Evolutionary conservation across 2,329 filamentous ascomycete genomes (phyloP).

Genomic region (Gremmenia infestans): DNA sequence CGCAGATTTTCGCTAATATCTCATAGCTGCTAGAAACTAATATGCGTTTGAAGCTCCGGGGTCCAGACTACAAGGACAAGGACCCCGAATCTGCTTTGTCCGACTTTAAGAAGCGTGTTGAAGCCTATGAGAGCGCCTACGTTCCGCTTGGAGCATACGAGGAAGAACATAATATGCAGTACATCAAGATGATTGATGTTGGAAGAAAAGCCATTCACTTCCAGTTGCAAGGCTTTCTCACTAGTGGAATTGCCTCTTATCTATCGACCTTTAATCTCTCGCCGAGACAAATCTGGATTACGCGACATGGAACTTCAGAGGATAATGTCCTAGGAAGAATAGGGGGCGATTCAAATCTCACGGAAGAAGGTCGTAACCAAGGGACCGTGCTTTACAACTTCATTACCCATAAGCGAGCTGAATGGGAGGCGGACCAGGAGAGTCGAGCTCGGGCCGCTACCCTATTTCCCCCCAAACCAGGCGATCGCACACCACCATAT

Average conservation of each 20-base stretch:
- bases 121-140: slow-evolving; percentile 91
- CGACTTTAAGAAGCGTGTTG: slow-evolving; percentile 90
- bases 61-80: slow-evolving; percentile 92
- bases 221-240: slow-evolving; percentile 85
- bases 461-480: slow-evolving; percentile 81
- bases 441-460: slow-evolving; percentile 63
- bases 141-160: slow-evolving; percentile 86
- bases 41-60: slow-evolving; percentile 93
- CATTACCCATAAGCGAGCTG: slow-evolving; percentile 71
- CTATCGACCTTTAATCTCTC: slow-evolving; percentile 95
- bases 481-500: slow-evolving; percentile 91
- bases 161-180: slow-evolving; percentile 85
- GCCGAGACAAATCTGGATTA: slow-evolving; percentile 96
- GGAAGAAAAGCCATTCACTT: slow-evolving; percentile 90
- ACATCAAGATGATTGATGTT: slow-evolving; percentile 95
- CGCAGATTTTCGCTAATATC: slow-evolving; percentile 7
- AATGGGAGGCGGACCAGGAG: slow-evolving; percentile 80
- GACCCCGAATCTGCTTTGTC: slow-evolving; percentile 78
- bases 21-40: slow-evolving; percentile 76
- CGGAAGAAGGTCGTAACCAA: slow-evolving; percentile 73
- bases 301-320: slow-evolving; percentile 82
- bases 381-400: slow-evolving; percentile 76
- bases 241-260: slow-evolving; percentile 88
- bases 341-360: slow-evolving; percentile 83
- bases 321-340: slow-evolving; percentile 88